Base-by-base conservation (phyloP, 164 flowering plant species). In the Cinnamomum micranthum region DNA sequence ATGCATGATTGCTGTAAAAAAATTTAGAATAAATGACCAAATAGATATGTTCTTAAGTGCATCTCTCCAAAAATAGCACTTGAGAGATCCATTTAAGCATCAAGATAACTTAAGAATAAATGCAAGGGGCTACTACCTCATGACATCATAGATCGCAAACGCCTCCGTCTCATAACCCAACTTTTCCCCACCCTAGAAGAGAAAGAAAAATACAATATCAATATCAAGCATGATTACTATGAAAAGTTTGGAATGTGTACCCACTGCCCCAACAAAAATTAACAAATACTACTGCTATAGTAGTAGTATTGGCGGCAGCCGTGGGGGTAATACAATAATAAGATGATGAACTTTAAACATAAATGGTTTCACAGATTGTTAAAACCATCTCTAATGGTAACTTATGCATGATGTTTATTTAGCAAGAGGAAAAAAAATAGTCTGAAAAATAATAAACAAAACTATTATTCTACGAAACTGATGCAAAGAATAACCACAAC, bases 121-220 rank as follows among this genome's bases (percentile, higher is more conserved):
- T 55, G 19, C 13, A 20, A 14, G n/a, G n/a, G 60, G 60, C 64
- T 28, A 22, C 75, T 6, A 93, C 99, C 90, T 81, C 99, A 95
- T 95, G 73, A 80, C 82, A 88, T 95, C 99, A 84, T 93, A 90
- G 50, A 93, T 80, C 50, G 97, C 94, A 80, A 95, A 85, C 28
- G 98, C 99, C 77, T 92, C 99, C 31, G 91, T 86, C 77, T 95
- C 99, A 86, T 91, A 91, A 68, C 97, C 97, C 85, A 88, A 78
- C 84, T 92, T 88, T 83, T 84, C 87, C 2, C 88, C 97, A 75
- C 88, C 91, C 97, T 93, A 85, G 68, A 77, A 79, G 81, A 73
- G 71, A 51, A 55, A 55, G 17, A 31, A 72, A 73, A 74, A 71
- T 15, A 27, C 22, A 2, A 22, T 14, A 64, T 74, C 41, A 60